phyloP scores from a whole-genome alignment of 208 protist species.

The Trypanosoma scelopori region DNA sequence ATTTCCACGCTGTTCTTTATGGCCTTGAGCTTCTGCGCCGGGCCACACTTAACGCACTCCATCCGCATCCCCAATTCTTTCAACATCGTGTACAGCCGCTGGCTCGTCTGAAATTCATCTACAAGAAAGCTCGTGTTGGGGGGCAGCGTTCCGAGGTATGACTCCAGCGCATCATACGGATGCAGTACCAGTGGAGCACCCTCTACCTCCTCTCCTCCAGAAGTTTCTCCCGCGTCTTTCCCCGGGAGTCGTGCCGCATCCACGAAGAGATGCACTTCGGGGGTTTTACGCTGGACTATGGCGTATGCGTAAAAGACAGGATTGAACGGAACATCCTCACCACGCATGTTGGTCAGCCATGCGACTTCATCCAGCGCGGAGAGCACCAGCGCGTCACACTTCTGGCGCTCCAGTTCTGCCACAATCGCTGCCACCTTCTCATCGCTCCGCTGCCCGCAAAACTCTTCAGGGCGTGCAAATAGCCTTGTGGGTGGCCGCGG shows the following conservation, averaged over 20 bases:
- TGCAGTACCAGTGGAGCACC: slow-evolving; percentile 45
- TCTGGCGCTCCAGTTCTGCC: slow-evolving; percentile 40
- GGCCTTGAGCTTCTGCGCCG: slow-evolving; percentile 81
- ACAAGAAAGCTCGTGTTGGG: slow-evolving; percentile 51
- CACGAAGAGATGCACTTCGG: slow-evolving; percentile 32
- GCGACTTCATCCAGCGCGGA: slow-evolving; percentile 92
- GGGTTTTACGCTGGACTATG: slow-evolving; percentile 38
- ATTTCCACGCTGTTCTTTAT: slow-evolving; percentile 93
- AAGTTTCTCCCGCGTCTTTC: slow-evolving; percentile 30
- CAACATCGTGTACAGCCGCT: slow-evolving; percentile 55
- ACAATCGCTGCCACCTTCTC: slow-evolving; percentile 66
- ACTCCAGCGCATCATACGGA: slow-evolving; percentile 76
- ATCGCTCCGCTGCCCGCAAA: slow-evolving; percentile 53
- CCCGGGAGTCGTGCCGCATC: slow-evolving; percentile 39
- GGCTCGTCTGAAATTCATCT: slow-evolving; percentile 71
- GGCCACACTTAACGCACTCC: slow-evolving; percentile 55
- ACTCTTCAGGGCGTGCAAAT: slow-evolving; percentile 63
- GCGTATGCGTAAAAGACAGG: slow-evolving; percentile 91
- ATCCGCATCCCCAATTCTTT: slow-evolving; percentile 32
- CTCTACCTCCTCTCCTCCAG: slow-evolving; percentile 15
- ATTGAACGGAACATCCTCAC: slow-evolving; percentile 86
- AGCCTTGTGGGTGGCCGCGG: slow-evolving; percentile 4
- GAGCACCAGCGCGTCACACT: slow-evolving; percentile 71
- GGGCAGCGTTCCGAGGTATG: slow-evolving; percentile 39
- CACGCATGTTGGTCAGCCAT: slow-evolving; percentile 92